These are phyloP conservation scores for Fusarium humuli DNA, from an alignment of 2,329 filamentous ascomycete species.

Conservation along the genomic window DNA sequence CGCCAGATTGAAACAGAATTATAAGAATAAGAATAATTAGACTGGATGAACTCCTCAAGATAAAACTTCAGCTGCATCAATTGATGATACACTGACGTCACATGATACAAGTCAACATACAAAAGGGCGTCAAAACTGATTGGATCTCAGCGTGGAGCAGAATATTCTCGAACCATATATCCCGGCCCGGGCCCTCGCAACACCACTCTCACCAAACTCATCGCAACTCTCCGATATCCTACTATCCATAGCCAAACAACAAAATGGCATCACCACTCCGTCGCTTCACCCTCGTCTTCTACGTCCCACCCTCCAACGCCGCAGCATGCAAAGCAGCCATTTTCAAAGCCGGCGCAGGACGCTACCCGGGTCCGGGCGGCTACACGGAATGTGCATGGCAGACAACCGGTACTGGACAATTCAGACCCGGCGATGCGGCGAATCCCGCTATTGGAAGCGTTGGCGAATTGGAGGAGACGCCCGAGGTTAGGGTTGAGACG, in stretches of 20 bases:
- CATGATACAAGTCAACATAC: conserved; percentile 5
- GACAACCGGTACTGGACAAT: conserved; percentile 70
- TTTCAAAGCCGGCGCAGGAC: conserved; percentile 68
- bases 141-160: background rate
- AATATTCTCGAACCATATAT: conserved; percentile 16
- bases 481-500: conserved; percentile 72
- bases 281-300: conserved; percentile 61
- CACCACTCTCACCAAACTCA: background rate
- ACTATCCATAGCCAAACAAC: too few relatives aligned
- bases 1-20: too few relatives aligned
- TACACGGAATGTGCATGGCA: conserved; percentile 68
- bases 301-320: conserved; percentile 59
- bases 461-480: conserved; percentile 67
- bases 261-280: conserved; percentile 31
- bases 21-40: too few relatives aligned
- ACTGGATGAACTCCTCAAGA: too few relatives aligned
- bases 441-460: conserved; percentile 72
- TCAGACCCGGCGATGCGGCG: conserved; percentile 70
- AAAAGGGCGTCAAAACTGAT: background rate
- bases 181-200: conserved; percentile 24
- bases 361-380: conserved; percentile 61
- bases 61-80: background rate
- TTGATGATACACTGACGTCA: conserved; percentile 14
- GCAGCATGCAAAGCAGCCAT: conserved; percentile 65
- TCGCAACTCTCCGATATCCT: background rate